A percentile compares a stretch with the other conserved stretches of the same genome.
Evolutionary conservation across 306 rosid genomes (phyloP).

Genomic region (Pterocarpus santalinus): DNA sequence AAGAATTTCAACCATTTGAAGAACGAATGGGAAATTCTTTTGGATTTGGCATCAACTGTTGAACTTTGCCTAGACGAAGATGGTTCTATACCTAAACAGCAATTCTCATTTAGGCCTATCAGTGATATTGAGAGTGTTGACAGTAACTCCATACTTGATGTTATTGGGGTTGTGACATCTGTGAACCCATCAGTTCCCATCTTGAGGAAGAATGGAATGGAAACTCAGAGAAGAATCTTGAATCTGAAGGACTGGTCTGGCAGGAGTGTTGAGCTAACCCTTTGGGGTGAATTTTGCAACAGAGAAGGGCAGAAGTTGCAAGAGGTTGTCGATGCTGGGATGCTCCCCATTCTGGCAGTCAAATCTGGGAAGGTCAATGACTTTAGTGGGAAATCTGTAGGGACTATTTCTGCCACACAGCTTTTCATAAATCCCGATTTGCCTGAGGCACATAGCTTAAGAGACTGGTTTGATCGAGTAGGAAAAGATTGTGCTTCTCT

Average conservation of each 20-base stretch:
- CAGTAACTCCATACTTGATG: conserved; percentile 71
- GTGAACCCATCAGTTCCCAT: conserved; percentile 81
- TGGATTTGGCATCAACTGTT: conserved; percentile 73
- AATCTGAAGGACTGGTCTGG: conserved; percentile 75
- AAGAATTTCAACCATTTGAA: conserved; percentile 83
- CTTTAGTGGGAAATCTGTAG: conserved; percentile 85
- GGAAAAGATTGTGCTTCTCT: conserved; percentile 66
- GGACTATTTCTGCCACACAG: conserved; percentile 78
- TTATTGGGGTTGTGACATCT: conserved; percentile 70
- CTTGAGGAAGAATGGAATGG: conserved; percentile 88
- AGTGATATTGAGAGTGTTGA: conserved; percentile 72
- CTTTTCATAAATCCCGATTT: conserved; percentile 78
- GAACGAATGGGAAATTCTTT: conserved; percentile 81
- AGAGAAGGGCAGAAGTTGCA: conserved; percentile 81
- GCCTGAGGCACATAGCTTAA: conserved; percentile 63
- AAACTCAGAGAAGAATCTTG: conserved; percentile 78
- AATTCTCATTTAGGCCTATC: conserved; percentile 73
- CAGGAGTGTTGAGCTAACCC: conserved; percentile 73
- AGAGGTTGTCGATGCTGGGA: conserved; percentile 60
- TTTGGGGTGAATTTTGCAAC: conserved; percentile 90
- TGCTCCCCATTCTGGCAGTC: conserved; percentile 77
- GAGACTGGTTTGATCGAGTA: conserved; percentile 74
- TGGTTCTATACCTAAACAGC: conserved; percentile 80
- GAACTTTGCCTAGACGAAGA: conserved; percentile 82
- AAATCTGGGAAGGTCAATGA: conserved; percentile 87